Evolutionary conservation across 805 yeast species (phyloP), one percentile per base, ranked within the genome.

Genomic region (Isabelozyma gotoi): DNA sequence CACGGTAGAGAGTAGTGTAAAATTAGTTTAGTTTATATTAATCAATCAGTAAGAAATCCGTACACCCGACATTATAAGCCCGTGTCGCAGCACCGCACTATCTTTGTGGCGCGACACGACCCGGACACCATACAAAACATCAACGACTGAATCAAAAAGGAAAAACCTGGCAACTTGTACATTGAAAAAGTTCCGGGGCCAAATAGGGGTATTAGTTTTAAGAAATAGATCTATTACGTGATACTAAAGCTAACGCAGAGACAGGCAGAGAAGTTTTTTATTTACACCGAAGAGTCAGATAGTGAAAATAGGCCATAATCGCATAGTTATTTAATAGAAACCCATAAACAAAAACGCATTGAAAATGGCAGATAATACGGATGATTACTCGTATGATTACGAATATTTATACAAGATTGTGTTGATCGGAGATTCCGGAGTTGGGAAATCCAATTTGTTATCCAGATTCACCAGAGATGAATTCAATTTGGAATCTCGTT

Each of bases 401-500:
- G 98, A 92, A 66, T 91, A 85, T 67, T 79, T 92, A 48, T 92
- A 91, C 77, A 92, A 91, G 77, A 89, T 94, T 54, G 98, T 92
- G 33, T 79, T 92, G 63, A 92, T 94, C 64, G 98, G 98, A 37
- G 98, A 94, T 66, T 88, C 96, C 10, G 96, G 97, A 43, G 98
- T 94, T 40, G 99, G 99, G 47, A 92, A 92, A 65, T 88, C 97
- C 58, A 94, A 94, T 71, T 76, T 92, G 46, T 78, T 92, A 43
- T 88, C 96, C 41, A 82, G 99, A 57, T 92, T 92, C 76, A 90
- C 98, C 10, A 82, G 96, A 50, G 91, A 92, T 68, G 98, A 92
- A 68, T 92, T 94, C 74, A 90, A 91, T 70, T 78, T 91, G 51
- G 98, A 94, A 64, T 84, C 94, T 14, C 84, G 94, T 67, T 86